phyloP scores from a whole-genome alignment of 2,329 filamentous ascomycete species.

The Leptographium lundbergii region DNA sequence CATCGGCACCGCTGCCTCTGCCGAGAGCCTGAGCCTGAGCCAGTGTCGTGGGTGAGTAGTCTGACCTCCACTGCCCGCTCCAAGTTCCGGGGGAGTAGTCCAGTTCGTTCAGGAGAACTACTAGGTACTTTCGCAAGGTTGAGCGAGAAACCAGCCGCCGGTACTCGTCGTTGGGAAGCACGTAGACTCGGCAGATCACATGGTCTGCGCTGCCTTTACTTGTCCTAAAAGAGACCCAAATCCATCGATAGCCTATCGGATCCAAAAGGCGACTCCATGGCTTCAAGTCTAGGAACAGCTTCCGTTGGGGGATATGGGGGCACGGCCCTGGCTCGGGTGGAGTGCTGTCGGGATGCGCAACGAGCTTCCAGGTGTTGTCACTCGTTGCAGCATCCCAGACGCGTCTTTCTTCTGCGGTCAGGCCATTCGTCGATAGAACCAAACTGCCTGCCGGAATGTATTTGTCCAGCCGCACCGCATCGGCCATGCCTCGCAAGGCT shows the following conservation, averaged over 20 bases:
- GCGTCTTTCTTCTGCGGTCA: background rate
- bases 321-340: background rate
- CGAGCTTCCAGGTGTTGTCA: background rate
- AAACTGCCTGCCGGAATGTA: slow-evolving; percentile 9
- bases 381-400: background rate
- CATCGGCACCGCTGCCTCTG: background rate
- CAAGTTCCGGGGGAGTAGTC: slow-evolving; percentile 45
- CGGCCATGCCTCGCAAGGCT: background rate
- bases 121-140: slow-evolving; percentile 33
- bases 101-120: slow-evolving; percentile 35
- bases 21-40: background rate
- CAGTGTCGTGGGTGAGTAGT: background rate
- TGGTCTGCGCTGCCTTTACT: slow-evolving; percentile 9
- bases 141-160: slow-evolving; percentile 38
- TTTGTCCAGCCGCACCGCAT: background rate
- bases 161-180: slow-evolving; percentile 54
- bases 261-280: slow-evolving; percentile 5
- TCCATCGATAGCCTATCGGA: slow-evolving; percentile 28
- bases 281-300: slow-evolving; percentile 5
- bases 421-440: background rate
- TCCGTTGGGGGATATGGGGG: slow-evolving; percentile 3
- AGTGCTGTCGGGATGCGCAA: background rate
- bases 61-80: slow-evolving; percentile 16
- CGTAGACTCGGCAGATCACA: slow-evolving; percentile 39
- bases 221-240: slow-evolving; percentile 27